Base-by-base conservation (phyloP, 1,284 basidiomycete genomes). In the Rhodotorula mucilaginosa region DNA sequence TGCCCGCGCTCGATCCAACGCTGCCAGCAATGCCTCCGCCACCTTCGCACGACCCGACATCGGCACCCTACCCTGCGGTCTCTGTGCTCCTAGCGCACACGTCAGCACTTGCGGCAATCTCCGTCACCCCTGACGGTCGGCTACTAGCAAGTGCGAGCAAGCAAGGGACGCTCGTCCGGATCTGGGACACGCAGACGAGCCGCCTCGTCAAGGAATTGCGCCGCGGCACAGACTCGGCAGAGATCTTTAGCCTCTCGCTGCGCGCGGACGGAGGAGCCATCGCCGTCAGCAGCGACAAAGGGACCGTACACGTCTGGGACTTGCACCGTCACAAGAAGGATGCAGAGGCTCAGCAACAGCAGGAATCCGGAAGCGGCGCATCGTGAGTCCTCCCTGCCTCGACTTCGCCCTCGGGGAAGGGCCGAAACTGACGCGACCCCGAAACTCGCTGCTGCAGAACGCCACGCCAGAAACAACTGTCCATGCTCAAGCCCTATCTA, bases 201-300 rank as follows among this genome's bases (percentile, higher is more conserved):
- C 49, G 46, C 19, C 87, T 91, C 57, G 82, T 92, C 58, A 84
- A 88, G 62, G 95, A 97, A 80, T 85, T 97, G 48, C 84, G 94
- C 66, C 85, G 94, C 80, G 94, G 94, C 6, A 88, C 90, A 23
- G 95, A 97, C 81, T 88, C 90, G 75, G 94, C 94, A 26, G 89
- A 91, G 78, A 95, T 97, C 67, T 97, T 93, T 82, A 92, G 92
- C 1, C 88, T 93, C 29, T 87, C 71, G 16, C 81, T 83, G 65
- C 87, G 65, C 90, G 89, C 80, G 85, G 89, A 72, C 77, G 68
- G 82, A 64, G 59, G 81, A 67, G 90, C 92, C 77, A 82, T 95
- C 2, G 91, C 90, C 77, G 91, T 91, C 15, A 93, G 92, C 90
- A 96, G 93, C 80, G 95, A 98, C 82, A 97, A 97, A 82, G 94